Conservation (phyloP, 129 eudicot species). For the Tagetes patula region DNA sequence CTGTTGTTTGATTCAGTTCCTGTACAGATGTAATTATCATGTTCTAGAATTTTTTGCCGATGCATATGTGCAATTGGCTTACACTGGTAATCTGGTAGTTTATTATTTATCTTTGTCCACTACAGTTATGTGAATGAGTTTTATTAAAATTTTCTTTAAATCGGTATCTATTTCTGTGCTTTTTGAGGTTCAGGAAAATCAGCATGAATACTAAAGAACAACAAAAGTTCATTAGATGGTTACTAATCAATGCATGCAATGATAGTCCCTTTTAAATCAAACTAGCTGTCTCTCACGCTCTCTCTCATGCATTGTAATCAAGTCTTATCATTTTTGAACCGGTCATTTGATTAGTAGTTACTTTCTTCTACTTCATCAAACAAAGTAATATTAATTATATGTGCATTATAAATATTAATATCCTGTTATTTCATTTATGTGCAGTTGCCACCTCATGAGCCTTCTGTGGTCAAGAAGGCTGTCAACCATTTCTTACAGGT, state of each 20-base stretch:
- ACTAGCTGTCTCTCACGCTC: not conserved
- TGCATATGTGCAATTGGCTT: not conserved
- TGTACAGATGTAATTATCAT: not conserved
- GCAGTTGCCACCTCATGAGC: constrained; percentile 95
- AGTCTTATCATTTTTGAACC: not conserved
- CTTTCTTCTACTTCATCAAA: not conserved
- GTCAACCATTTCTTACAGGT: constrained; percentile 97
- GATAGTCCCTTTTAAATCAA: not conserved
- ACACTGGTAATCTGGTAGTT: not conserved
- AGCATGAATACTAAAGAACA: not conserved
- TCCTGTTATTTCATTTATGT: constrained; percentile 25
- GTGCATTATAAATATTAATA: not conserved
- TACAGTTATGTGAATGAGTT: not conserved
- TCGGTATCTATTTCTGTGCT: not conserved
- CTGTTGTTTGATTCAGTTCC: not conserved
- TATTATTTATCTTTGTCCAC: not conserved
- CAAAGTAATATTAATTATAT: constrained; percentile 4
- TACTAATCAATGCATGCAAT: not conserved
- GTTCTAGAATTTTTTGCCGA: not conserved
- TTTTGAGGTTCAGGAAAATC: constrained; percentile 17
- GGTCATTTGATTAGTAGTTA: constrained; percentile 1
- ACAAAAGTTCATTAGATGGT: not conserved
- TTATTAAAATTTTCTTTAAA: not conserved
- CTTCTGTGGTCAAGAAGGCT: constrained; percentile 81
- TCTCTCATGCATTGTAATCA: not conserved